Base-by-base conservation (phyloP, 176 grass and related monocot genomes). In the Miscanthus lutarioriparius region DNA sequence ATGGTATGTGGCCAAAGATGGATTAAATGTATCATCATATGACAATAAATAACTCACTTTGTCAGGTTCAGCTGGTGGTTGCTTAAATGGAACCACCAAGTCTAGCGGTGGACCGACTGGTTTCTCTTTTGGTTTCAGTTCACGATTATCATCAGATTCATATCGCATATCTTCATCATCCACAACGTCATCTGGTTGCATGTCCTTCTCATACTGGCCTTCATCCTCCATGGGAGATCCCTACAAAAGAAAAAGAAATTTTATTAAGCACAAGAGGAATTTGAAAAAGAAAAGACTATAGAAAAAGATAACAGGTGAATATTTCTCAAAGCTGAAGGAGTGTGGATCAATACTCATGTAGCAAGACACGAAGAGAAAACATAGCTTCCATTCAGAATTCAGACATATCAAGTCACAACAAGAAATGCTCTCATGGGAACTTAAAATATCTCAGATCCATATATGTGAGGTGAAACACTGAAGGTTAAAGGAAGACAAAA, bases 81-180 rank as follows among this genome's bases (percentile, higher is more conserved):
- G 41, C 69, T 83, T 82, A 75, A 89, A 70, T 64, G 91, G 89
- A 87, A 95, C 85, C 64, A 93, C 89, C 80, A 98, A 86, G 45
- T 92, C 82, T 23, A 98, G 80, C 0, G 93, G 93, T 83, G 96
- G 96, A 51, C 96, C 91, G 82, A 94, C 83, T 68, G 96, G 93
- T 85, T 98, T 98, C 65, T 94, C 91, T 77, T 97, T 97, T 81
- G 65, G 66, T 88, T 92, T 98, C 54, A 87, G 78, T 65, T 93
- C 87, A 64, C 84, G 86, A 78, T 98, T 90, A 41, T 95, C 93
- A 75, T 98, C 91, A 67, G 91, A 94, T 75, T 85, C 89, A 80
- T 95, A 92, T 15, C 38, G 76, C 75, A 81, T 84, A 87, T 95
- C 89, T 66, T 95, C 91, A 80, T 94, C 93, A 77, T 70, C 89